Conservation (phyloP, 2,329 filamentous ascomycete species). For the Xylaria hypoxylon region DNA sequence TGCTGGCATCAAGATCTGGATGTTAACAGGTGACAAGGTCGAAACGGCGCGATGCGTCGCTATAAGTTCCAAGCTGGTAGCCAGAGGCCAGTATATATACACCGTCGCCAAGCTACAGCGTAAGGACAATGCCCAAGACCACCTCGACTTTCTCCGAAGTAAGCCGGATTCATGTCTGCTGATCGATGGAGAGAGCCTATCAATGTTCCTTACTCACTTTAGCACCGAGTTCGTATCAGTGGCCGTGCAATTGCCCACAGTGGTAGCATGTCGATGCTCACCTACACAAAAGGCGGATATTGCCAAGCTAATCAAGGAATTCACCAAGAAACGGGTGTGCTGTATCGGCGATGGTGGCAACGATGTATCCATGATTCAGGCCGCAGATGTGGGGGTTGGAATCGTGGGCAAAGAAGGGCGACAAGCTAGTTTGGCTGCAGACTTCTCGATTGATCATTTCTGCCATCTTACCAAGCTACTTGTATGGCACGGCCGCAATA, state of each 20-base stretch:
- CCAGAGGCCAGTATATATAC: constrained; percentile 94
- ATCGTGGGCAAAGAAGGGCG: constrained; percentile 98
- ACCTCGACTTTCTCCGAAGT: constrained; percentile 87
- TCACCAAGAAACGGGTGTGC: constrained; percentile 94
- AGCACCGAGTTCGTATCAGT: constrained; percentile 86
- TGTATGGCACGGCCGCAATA: constrained; percentile 99
- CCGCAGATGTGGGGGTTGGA: constrained; percentile 95
- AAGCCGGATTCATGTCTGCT: constrained; percentile 90
- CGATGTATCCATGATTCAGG: constrained; percentile 99
- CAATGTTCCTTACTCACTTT: constrained; percentile 85
- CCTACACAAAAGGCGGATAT: constrained; percentile 97
- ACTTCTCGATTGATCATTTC: constrained; percentile 97
- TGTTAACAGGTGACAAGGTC: constrained; percentile 98
- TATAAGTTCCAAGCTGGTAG: constrained; percentile 92
- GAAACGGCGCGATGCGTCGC: constrained; percentile 97
- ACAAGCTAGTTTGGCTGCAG: constrained; percentile 92
- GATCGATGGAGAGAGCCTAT: constrained; percentile 92
- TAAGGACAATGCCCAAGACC: constrained; percentile 86
- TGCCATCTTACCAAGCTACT: constrained; percentile 93
- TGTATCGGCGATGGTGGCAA: constrained; percentile 99
- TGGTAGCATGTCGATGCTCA: constrained; percentile 96
- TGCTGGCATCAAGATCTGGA: constrained; percentile 99
- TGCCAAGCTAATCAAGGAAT: constrained; percentile 86
- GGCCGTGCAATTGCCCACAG: constrained; percentile 87
- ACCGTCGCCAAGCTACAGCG: constrained; percentile 87